Conservation (phyloP, 2,329 filamentous ascomycete genomes). For the Aspergillus sergii region DNA sequence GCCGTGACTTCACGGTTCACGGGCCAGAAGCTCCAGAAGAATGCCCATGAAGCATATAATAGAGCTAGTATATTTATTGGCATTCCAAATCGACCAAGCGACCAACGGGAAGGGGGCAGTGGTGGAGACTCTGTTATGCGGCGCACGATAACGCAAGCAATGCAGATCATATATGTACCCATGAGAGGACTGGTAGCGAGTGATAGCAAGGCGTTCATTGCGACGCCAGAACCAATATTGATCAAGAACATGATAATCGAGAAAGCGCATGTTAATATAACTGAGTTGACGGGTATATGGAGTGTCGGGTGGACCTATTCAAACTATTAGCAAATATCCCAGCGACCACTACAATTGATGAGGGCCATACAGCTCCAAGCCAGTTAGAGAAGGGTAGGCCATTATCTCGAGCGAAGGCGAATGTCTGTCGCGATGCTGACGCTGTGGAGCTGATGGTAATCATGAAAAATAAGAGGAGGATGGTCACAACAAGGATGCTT, state of each 20-base stretch:
- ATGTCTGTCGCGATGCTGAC: constrained; percentile 43
- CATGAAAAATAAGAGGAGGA: constrained; percentile 43
- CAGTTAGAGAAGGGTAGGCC: constrained; percentile 47
- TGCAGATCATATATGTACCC: constrained; percentile 54
- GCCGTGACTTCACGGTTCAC: constrained; percentile 38
- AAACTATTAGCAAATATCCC: background rate
- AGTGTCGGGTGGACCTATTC: constrained; percentile 36
- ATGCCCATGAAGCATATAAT: constrained; percentile 46
- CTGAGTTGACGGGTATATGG: constrained; percentile 48
- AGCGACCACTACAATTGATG: too few species aligned
- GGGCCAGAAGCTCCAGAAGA: constrained; percentile 55
- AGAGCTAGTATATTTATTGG: constrained; percentile 49
- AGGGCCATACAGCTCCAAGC: constrained; percentile 29
- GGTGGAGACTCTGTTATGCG: constrained; percentile 30
- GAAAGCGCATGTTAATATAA: constrained; percentile 33
- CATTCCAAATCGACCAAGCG: constrained; percentile 48
- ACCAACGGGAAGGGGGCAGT: constrained; percentile 45
- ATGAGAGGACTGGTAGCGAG: constrained; percentile 52
- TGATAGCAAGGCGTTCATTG: constrained; percentile 57
- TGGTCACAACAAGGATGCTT: constrained; percentile 40
- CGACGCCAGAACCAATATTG: constrained; percentile 54
- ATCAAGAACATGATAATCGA: constrained; percentile 49
- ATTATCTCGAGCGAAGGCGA: constrained; percentile 47
- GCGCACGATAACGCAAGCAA: constrained; percentile 48
- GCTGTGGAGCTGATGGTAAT: constrained; percentile 45